A percentile compares a stretch with the other conserved stretches of the same genome.
These are phyloP conservation scores for Pittosporum tobira DNA, from an alignment of 129 eudicot genomes.

Conservation along the genomic window DNA sequence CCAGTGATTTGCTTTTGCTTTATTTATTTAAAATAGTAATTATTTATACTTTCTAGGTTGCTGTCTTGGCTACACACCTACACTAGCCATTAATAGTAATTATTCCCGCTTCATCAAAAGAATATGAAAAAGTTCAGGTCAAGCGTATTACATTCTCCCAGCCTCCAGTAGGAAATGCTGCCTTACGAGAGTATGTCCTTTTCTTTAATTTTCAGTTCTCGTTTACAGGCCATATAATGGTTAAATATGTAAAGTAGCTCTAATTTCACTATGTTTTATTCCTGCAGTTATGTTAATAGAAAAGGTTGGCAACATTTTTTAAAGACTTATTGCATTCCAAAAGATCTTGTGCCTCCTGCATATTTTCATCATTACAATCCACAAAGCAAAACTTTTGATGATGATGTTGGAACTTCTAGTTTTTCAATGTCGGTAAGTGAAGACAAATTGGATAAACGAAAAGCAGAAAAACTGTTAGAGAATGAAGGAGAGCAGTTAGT, in stretches of 20 bases:
- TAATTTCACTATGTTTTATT: slow-evolving; percentile 3
- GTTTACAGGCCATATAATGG: too few species aligned
- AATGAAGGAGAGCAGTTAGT: slow-evolving; percentile 79
- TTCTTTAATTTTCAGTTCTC: not conserved
- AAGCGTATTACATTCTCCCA: slow-evolving; percentile 98
- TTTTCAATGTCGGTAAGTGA: slow-evolving; percentile 21
- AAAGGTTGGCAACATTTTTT: slow-evolving; percentile 91
- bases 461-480: slow-evolving; percentile 41
- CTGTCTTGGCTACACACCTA: slow-evolving; percentile 92
- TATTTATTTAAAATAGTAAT: not conserved
- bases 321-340: slow-evolving; percentile 94
- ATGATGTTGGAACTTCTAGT: slow-evolving; percentile 29
- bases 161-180: slow-evolving; percentile 99
- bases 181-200: slow-evolving; percentile 85
- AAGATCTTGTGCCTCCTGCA: slow-evolving; percentile 98
- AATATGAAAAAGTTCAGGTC: slow-evolving; percentile 74
- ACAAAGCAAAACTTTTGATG: slow-evolving; percentile 35
- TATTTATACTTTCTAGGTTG: slow-evolving; percentile 49
- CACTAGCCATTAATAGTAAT: slow-evolving; percentile 94
- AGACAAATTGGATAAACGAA: slow-evolving; percentile 30
- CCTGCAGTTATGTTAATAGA: slow-evolving; percentile 68
- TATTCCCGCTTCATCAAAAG: slow-evolving; percentile 73
- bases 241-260: slow-evolving; percentile 2
- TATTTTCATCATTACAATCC: slow-evolving; percentile 96
- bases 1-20: not conserved